Percentiles rank a stretch among this genome's conserved stretches.
Conservation (phyloP, 345 rosid species). For the sweet orange (Citrus sinensis) region DVS_A1.0 CM039169.1:1813001-1813500, state of each 20-base stretch:
- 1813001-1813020: background rate
- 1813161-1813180: conserved; percentile 52
- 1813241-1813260: background rate
- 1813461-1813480: background rate
- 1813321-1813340: background rate
- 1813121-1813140: background rate
- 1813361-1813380: background rate
- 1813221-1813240: conserved; percentile 25
- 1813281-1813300: conserved; percentile 11
- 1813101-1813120: background rate
- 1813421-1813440: background rate
- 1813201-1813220: conserved; percentile 68
- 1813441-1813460: background rate
- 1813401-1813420: background rate
- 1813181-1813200: conserved; percentile 86
- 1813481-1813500: background rate
- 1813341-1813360: background rate
- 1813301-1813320: background rate
- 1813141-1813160: background rate
- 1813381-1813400: background rate
- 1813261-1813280: conserved; percentile 45
- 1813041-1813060: background rate
- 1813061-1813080: background rate
- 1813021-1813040: background rate
- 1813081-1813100: background rate